Conservation (phyloP, 257 asterid species). For the Ilex asprella region DNA sequence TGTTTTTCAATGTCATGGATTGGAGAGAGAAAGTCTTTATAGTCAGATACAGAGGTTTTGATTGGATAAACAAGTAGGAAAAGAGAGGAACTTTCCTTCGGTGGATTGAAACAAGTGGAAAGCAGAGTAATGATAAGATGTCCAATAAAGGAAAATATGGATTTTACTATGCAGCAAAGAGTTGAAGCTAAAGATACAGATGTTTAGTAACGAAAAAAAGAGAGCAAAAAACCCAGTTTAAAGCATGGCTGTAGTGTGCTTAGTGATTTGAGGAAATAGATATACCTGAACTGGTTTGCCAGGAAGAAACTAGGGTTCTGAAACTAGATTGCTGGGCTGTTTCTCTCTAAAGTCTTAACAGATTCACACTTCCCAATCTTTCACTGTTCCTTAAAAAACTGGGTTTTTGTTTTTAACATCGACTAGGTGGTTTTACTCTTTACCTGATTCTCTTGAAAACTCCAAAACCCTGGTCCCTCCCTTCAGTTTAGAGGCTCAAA, state of each 20-base stretch:
- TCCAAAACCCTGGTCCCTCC: slow-evolving; percentile 20
- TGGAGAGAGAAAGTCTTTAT: not conserved
- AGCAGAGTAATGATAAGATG: slow-evolving; percentile 4
- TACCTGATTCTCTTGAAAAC: slow-evolving; percentile 54
- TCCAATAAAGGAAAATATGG: too few relatives aligned
- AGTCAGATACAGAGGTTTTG: not conserved
- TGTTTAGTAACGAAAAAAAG: not conserved
- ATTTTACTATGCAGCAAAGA: too few relatives aligned
- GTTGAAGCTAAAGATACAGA: too few relatives aligned
- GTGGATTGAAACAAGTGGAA: not conserved
- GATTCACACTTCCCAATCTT: slow-evolving; percentile 37
- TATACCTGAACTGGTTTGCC: slow-evolving; percentile 29
- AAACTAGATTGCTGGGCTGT: slow-evolving; percentile 21
- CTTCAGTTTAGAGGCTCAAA: slow-evolving; percentile 18
- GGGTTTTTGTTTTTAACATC: slow-evolving; percentile 25
- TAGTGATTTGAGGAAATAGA: slow-evolving; percentile 18
- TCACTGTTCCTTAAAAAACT: slow-evolving; percentile 26
- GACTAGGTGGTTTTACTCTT: slow-evolving; percentile 60
- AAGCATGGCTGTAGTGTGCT: slow-evolving; percentile 7
- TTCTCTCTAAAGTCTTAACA: slow-evolving; percentile 28
- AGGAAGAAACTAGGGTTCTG: slow-evolving; percentile 6
- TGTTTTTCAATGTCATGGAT: not conserved
- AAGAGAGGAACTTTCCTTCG: not conserved
- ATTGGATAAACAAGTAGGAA: not conserved
- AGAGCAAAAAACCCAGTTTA: slow-evolving; percentile 1